Base-by-base conservation (phyloP, 176 grass and related monocot genomes). In the Juncus effusus region DNA sequence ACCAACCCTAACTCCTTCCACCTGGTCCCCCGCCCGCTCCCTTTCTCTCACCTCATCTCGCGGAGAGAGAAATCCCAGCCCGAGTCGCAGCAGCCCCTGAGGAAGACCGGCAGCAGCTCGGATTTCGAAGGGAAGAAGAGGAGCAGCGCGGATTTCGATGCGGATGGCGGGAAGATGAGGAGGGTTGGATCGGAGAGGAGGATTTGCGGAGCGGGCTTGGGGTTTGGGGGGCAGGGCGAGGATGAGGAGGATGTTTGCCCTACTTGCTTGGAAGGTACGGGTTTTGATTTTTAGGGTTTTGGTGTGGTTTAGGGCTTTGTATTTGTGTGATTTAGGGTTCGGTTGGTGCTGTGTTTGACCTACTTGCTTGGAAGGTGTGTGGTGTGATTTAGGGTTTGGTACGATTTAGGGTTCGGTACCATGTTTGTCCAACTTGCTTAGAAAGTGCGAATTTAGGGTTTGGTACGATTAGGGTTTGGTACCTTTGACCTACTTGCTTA, bases 211-310 rank as follows among this genome's bases (percentile, higher is more conserved):
- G 69, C 51, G 73, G 75, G 67, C 78, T 87, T 72, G 73, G 75
- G 67, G 76, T 87, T 72, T 68, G 64, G 77, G 4, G 69, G 60
- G 50, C 68, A 77, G 6, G 74, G 71, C 79, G 90, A 83, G 64
- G 91, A 95, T 59, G 86, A 90, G 60, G 91, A 95, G 76, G 91
- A 95, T 73, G 81, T 90, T 40, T 95, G 91, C 69, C 91, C 91
- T 69, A 95, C 91, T 70, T 95, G 91, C 57, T 77, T 95, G 16
- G 91, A 95, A 84, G 86, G 91, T 95, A 82, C 40, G 76, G 74
- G 4, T 53, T 60, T 19, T 59, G 45, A 6, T 5, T 40, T 59
- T 58, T 52, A 52, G 9, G 12, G 49, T 57, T 19, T 57, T 39
- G 28, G 38, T 69, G 51, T 5, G 7, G n/a, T 54, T 69, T 3